phyloP scores from a whole-genome alignment of 441 rosid species.

The Pelargonium fulgidum region DNA sequence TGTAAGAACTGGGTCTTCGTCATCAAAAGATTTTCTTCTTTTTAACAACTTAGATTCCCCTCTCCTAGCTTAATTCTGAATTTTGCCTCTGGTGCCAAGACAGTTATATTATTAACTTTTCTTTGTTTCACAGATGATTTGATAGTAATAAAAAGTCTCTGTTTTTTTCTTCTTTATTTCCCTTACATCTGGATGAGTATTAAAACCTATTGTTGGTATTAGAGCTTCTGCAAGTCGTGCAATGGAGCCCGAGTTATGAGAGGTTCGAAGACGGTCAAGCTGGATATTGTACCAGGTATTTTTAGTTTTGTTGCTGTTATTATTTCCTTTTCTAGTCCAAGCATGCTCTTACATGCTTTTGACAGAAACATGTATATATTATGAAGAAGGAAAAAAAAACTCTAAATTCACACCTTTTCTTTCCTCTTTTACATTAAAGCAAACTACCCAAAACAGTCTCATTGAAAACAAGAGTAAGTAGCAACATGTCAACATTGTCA shows the following conservation, averaged over 20 bases:
- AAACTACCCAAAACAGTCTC: neutral
- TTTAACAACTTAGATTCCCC: neutral
- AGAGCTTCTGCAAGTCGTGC: conserved; percentile 89
- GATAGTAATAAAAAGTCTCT: neutral
- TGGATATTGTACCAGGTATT: conserved; percentile 79
- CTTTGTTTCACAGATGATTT: neutral
- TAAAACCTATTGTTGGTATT: conserved; percentile 22
- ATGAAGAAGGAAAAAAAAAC: too few relatives aligned
- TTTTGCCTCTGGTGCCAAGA: neutral
- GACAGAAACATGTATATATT: neutral
- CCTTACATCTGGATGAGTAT: neutral
- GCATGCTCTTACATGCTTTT: neutral
- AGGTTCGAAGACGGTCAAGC: conserved; percentile 74
- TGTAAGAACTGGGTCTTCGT: too few relatives aligned
- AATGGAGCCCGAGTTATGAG: conserved; percentile 66
- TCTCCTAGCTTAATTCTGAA: neutral
- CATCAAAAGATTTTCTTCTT: too few relatives aligned
- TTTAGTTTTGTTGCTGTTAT: conserved; percentile 1
- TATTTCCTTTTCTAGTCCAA: too few relatives aligned
- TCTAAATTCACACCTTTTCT: neutral
- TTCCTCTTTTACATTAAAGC: neutral
- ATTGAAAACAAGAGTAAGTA: neutral
- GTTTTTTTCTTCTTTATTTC: neutral
- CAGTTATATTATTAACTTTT: neutral
- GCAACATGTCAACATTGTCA: neutral